Base-by-base conservation (phyloP, 2,329 filamentous ascomycete genomes). In the Alternaria conjuncta region DNA sequence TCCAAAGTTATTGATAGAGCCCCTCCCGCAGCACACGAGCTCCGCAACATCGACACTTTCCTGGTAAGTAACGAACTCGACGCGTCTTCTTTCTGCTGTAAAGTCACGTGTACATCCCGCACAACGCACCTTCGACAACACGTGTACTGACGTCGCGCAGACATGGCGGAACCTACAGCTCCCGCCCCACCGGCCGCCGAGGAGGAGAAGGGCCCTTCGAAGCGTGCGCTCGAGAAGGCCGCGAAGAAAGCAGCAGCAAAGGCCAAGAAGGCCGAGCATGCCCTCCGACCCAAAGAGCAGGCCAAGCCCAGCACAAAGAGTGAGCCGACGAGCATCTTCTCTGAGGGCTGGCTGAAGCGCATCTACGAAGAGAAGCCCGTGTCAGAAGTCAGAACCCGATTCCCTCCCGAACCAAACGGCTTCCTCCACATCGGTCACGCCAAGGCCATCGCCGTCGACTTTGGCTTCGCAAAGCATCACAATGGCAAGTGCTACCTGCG, bases 391-490 rank as follows among this genome's bases (percentile, higher is more conserved):
- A 78, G 81, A 57, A 83, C 84, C 10, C 83, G 84, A 57, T 86
- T 86, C 63, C 84, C 84, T 0, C 84, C 84, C 26, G 84, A 85
- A 81, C 96, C 96, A 51, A 98, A 98, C 79, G 96, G 95, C 58
- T 97, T 91, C 78, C 87, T 97, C 10, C 94, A 97, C 77, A 92
- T 98, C 71, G 95, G 95, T 20, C 96, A 98, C 78, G 92, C 92
- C 69, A 98, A 98, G 83, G 95, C 96, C 21, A 97, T 98, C 79
- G 91, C 93, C 0, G 89, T 98, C 80, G 97, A 98, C 82, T 98
- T 98, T 82, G 95, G 95, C 7, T 98, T 97, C 78, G 95, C 96
- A 13, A 89, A 88, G 75, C 89, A 90, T 75, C 92, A 97, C 77
- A 91, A 91, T 36, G 95, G 95, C 62, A 84, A 90, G 65, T 92